Evolutionary conservation across 1,284 basidiomycete genomes (phyloP).

Genomic region (Ceratobasidium sp.): DNA sequence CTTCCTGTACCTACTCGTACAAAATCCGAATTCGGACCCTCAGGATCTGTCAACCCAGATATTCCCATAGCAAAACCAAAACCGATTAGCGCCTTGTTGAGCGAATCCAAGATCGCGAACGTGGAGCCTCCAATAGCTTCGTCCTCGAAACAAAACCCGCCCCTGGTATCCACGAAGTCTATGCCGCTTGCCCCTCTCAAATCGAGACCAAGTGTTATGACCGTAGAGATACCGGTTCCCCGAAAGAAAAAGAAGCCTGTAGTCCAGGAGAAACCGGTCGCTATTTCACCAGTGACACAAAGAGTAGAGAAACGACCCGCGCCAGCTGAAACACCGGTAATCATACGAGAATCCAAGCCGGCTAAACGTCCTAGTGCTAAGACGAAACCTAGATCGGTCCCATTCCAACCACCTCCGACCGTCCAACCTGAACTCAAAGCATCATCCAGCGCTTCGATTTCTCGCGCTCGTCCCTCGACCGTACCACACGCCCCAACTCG

Average conservation of each 20-base stretch:
- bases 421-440: not conserved
- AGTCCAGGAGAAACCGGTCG: not conserved
- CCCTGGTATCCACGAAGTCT: not conserved
- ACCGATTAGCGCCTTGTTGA: not conserved
- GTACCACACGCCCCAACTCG: not conserved
- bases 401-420: not conserved
- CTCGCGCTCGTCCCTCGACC: not conserved
- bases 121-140: not conserved
- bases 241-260: not conserved
- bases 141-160: not conserved
- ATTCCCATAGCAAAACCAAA: not conserved
- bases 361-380: not conserved
- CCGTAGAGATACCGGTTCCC: conserved; percentile 4
- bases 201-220: conserved; percentile 8
- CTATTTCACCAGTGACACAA: not conserved
- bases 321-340: not conserved
- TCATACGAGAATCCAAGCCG: not conserved
- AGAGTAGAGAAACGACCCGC: not conserved
- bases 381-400: not conserved
- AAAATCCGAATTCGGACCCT: not conserved
- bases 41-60: not conserved
- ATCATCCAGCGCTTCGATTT: not conserved
- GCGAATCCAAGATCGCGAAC: not conserved
- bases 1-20: not conserved
- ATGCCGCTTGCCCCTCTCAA: not conserved